These are phyloP conservation scores for Paraphaeosphaeria sporulosa DNA, from an alignment of 2,329 filamentous ascomycete species.

Conservation along the genomic window DNA sequence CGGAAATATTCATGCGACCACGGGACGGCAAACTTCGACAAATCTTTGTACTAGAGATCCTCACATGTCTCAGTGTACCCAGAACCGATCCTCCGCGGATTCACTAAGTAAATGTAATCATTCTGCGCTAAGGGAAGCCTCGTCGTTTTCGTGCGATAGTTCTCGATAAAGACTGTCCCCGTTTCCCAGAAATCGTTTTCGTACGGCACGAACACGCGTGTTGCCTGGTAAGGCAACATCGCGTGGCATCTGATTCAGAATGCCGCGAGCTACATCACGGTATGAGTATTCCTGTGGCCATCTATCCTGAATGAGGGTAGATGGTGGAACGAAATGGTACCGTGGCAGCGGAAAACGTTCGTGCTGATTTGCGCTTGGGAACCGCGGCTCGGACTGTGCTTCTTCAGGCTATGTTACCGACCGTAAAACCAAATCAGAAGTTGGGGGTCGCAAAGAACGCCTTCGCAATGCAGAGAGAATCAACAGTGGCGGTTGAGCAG, in stretches of 20 bases:
- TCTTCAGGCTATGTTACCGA: constrained; percentile 1
- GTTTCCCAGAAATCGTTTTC: neutral
- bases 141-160: neutral
- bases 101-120: neutral
- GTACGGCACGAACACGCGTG: neutral
- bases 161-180: too few species aligned
- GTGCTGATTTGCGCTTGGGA: neutral
- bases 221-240: neutral
- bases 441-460: neutral
- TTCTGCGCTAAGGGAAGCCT: neutral
- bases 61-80: neutral
- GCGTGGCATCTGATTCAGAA: too few species aligned
- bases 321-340: neutral
- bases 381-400: constrained; percentile 3
- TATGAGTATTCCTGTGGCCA: neutral
- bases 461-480: neutral
- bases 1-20: neutral
- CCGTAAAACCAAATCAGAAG: neutral
- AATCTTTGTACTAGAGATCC: neutral
- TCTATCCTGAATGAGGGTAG: neutral
- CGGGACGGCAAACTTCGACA: neutral
- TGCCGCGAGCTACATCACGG: neutral
- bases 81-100: too few species aligned
- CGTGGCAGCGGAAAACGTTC: neutral
- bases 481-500: neutral